Percentiles rank a stretch among this genome's conserved stretches.
Conservation (phyloP, 371 early-diverging fungal species). For the Vairimorpha apis region DNA sequence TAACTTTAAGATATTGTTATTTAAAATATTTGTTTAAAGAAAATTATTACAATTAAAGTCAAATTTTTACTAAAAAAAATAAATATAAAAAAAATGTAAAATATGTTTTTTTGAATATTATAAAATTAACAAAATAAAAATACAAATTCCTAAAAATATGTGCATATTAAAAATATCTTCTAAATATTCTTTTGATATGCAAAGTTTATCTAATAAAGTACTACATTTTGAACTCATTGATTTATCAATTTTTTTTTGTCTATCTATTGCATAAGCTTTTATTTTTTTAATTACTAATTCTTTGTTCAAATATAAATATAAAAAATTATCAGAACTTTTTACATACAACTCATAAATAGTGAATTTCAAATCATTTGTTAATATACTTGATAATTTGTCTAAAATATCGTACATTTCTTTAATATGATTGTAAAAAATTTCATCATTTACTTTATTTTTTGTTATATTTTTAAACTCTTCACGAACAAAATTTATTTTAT, state of each 20-base stretch:
- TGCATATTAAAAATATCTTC: slow-evolving; percentile 4
- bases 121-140: slow-evolving; percentile 3
- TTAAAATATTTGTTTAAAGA: too few relatives aligned
- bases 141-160: not conserved
- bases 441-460: slow-evolving; percentile 36
- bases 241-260: not conserved
- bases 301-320: slow-evolving; percentile 34
- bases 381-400: slow-evolving; percentile 12
- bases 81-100: too few relatives aligned
- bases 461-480: slow-evolving; percentile 47
- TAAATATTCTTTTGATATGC: not conserved
- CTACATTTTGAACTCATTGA: slow-evolving; percentile 27
- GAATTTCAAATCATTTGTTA: slow-evolving; percentile 12
- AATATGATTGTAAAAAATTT: slow-evolving; percentile 27
- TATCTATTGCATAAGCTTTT: not conserved
- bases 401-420: slow-evolving; percentile 37
- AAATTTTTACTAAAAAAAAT: too few relatives aligned
- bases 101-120: slow-evolving; percentile 2
- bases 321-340: slow-evolving; percentile 15
- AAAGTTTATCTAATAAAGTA: slow-evolving; percentile 10
- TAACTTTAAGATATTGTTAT: too few relatives aligned
- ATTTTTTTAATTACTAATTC: slow-evolving; percentile 13
- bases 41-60: too few relatives aligned
- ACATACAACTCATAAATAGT: slow-evolving; percentile 33
- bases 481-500: slow-evolving; percentile 48